Evolutionary conservation across 805 yeast species (phyloP).

Genomic region (Cyberlindnera petersonii): DNA sequence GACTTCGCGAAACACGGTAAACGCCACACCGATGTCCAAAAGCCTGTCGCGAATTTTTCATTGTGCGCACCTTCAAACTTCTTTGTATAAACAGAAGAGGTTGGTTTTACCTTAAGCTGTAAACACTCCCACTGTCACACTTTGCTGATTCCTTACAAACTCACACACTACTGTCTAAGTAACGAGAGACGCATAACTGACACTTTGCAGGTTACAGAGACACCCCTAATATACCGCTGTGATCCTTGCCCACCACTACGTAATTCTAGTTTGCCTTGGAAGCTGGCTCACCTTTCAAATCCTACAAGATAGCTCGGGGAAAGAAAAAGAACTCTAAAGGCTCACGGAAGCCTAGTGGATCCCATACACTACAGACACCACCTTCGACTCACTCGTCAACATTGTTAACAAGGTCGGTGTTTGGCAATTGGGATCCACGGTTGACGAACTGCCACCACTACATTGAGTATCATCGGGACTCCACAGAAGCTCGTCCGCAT

Average conservation of each 20-base stretch:
- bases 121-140: too few species aligned
- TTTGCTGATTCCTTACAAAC: too few species aligned
- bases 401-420: too few species aligned
- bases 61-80: too few species aligned
- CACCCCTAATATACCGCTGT: too few species aligned
- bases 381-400: too few species aligned
- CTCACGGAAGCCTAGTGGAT: constrained; percentile 16
- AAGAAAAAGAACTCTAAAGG: constrained; percentile 22
- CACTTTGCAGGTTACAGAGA: too few species aligned
- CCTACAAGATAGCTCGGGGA: constrained; percentile 15
- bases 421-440: constrained; percentile 15
- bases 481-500: constrained; percentile 1
- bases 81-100: too few species aligned
- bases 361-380: not conserved
- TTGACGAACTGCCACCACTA: constrained; percentile 15
- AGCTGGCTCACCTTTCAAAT: not conserved
- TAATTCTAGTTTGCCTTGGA: not conserved
- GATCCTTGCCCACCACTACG: too few species aligned
- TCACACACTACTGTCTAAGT: too few species aligned
- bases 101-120: too few species aligned
- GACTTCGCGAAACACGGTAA: not conserved
- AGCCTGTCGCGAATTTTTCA: constrained; percentile 2
- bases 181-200: not conserved
- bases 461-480: constrained; percentile 9
- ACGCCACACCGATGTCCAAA: not conserved